These are phyloP conservation scores for Centrapalus pauciflorus DNA, from an alignment of 129 eudicot genomes.

Conservation along the genomic window DNA sequence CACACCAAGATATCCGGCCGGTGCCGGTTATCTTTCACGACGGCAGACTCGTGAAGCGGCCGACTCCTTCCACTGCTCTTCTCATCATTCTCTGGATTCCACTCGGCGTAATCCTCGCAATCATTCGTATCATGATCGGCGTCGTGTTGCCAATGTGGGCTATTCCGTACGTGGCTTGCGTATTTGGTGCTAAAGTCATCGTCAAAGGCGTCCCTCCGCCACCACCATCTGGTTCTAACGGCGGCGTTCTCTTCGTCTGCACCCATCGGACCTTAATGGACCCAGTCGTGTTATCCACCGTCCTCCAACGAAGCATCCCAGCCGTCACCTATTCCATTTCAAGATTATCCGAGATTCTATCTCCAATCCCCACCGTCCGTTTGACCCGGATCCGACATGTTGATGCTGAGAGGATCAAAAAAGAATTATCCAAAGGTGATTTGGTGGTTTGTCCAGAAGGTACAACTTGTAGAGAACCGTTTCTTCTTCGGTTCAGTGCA, in stretches of 20 bases:
- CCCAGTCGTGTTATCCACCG: constrained; percentile 83
- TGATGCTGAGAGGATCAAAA: constrained; percentile 67
- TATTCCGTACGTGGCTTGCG: constrained; percentile 36
- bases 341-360: constrained; percentile 71
- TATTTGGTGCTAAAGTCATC: constrained; percentile 58
- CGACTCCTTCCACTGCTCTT: constrained; percentile 70
- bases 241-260: constrained; percentile 91
- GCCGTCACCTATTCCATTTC: constrained; percentile 98
- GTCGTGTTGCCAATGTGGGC: constrained; percentile 64
- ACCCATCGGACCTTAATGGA: constrained; percentile 90
- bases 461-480: constrained; percentile 36
- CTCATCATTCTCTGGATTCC: constrained; percentile 86
- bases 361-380: constrained; percentile 93
- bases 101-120: constrained; percentile 58
- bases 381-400: constrained; percentile 69
- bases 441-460: constrained; percentile 36
- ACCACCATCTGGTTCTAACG: constrained; percentile 43
- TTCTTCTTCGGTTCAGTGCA: constrained; percentile 34
- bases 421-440: constrained; percentile 65
- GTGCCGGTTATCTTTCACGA: constrained; percentile 92
- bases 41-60: constrained; percentile 84
- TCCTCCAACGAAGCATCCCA: constrained; percentile 70
- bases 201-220: constrained; percentile 89
- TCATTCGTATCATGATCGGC: constrained; percentile 56
- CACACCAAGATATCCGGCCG: constrained; percentile 48